These are phyloP conservation scores for Mucor plumbeus DNA, from an alignment of 371 early-diverging fungal species.

Conservation along the genomic window DNA sequence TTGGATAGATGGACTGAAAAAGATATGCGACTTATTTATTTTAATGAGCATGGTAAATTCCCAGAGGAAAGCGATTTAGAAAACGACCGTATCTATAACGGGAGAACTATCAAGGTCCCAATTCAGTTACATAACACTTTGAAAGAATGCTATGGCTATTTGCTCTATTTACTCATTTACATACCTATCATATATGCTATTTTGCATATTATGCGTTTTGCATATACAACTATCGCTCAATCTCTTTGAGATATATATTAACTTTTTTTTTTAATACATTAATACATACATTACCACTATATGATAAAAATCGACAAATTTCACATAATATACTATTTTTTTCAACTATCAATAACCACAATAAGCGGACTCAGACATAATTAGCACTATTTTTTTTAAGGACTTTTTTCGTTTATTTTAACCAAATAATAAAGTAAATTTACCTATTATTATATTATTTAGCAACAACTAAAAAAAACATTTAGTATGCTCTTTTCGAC, in stretches of 20 bases:
- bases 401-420: too few relatives aligned
- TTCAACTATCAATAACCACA: too few relatives aligned
- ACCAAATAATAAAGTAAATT: too few relatives aligned
- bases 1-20: conserved; percentile 78
- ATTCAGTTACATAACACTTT: conserved; percentile 22
- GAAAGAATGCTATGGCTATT: conserved; percentile 27
- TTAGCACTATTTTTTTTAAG: too few relatives aligned
- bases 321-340: too few relatives aligned
- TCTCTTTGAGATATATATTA: neutral
- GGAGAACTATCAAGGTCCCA: conserved; percentile 23
- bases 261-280: neutral
- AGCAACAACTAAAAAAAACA: too few relatives aligned
- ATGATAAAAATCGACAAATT: too few relatives aligned
- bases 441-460: too few relatives aligned
- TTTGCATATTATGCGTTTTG: neutral
- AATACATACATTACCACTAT: neutral
- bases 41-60: conserved; percentile 75
- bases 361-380: too few relatives aligned
- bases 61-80: conserved; percentile 35
- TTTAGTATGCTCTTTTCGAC: too few relatives aligned
- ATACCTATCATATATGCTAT: conserved; percentile 19
- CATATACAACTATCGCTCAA: conserved; percentile 9
- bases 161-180: conserved; percentile 25
- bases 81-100: conserved; percentile 13
- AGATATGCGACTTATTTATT: conserved; percentile 76